Evolutionary conservation across 2,329 filamentous ascomycete genomes (phyloP).

Genomic region (Aspergillus sp.): DNA sequence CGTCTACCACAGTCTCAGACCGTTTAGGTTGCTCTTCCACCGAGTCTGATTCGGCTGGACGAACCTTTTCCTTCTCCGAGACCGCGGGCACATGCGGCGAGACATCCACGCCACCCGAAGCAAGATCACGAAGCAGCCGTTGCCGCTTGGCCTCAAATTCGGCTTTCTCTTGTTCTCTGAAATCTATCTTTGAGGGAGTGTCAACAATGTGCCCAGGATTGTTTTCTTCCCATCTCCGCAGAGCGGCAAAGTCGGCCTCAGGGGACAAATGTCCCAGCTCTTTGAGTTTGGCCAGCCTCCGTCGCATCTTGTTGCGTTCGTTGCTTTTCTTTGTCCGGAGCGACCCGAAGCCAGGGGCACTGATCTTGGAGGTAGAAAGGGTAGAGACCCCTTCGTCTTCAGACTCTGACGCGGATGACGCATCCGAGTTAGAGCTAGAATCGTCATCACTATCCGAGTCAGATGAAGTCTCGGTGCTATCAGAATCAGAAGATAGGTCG

Average conservation of each 20-base stretch:
- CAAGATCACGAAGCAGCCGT: conserved; percentile 52
- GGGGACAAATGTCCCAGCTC: conserved; percentile 51
- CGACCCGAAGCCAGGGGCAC: conserved; percentile 51
- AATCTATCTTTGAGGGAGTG: conserved; percentile 16
- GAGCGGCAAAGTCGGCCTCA: conserved; percentile 51
- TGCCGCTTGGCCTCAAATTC: conserved; percentile 53
- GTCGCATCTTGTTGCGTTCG: conserved; percentile 49
- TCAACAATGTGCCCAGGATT: conserved; percentile 23
- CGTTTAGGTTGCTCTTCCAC: conserved; percentile 10
- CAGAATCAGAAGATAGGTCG: conserved; percentile 18
- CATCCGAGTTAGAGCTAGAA: conserved; percentile 26
- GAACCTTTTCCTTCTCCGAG: conserved; percentile 29
- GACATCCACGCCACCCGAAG: conserved; percentile 53
- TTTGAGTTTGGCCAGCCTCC: conserved; percentile 54
- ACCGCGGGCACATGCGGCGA: conserved; percentile 6
- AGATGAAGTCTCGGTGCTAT: conserved; percentile 20
- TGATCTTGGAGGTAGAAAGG: conserved; percentile 18
- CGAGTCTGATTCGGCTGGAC: conserved; percentile 13
- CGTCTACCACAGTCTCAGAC: conserved; percentile 10
- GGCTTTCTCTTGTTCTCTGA: conserved; percentile 29
- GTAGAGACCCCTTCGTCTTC: conserved; percentile 24
- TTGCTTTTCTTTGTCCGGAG: conserved; percentile 56
- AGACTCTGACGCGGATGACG: conserved; percentile 35
- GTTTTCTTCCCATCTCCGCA: conserved; percentile 38
- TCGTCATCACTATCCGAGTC: conserved; percentile 35